Evolutionary conservation across 306 rosid species (phyloP).

Genomic region (Argentina anserina): DNA sequence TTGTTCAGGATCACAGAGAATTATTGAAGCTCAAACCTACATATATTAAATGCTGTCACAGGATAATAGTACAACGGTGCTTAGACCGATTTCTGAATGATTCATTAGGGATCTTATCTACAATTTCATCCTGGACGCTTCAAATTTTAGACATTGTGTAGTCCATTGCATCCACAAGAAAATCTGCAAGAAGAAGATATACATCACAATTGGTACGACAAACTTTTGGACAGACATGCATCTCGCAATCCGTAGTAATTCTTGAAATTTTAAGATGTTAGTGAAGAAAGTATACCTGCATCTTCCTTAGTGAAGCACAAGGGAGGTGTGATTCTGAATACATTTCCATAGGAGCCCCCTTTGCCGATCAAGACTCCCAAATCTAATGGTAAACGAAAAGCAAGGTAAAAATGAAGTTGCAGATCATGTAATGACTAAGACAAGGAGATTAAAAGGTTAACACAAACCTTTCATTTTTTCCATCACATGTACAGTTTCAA

Average conservation of each 20-base stretch:
- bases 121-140: slow-evolving; percentile 27
- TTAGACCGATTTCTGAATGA: slow-evolving; percentile 10
- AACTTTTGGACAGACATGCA: neutral
- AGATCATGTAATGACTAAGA: neutral
- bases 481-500: slow-evolving; percentile 64
- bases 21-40: slow-evolving; percentile 20
- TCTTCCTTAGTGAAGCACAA: slow-evolving; percentile 83
- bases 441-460: neutral
- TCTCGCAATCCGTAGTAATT: neutral
- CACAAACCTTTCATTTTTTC: slow-evolving; percentile 76
- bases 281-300: slow-evolving; percentile 53
- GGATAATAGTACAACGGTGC: slow-evolving; percentile 17
- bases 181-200: slow-evolving; percentile 53
- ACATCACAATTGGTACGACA: neutral
- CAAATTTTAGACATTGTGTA: slow-evolving; percentile 56
- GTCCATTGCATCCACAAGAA: slow-evolving; percentile 77
- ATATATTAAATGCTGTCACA: slow-evolving; percentile 18
- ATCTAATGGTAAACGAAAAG: slow-evolving; percentile 32
- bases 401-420: neutral
- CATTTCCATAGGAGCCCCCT: slow-evolving; percentile 89
- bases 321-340: slow-evolving; percentile 91
- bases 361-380: slow-evolving; percentile 80
- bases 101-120: slow-evolving; percentile 19
- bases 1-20: slow-evolving; percentile 15
- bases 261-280: neutral